phyloP scores from a whole-genome alignment of 345 rosid species.

The Boechera divaricarpa region DNA sequence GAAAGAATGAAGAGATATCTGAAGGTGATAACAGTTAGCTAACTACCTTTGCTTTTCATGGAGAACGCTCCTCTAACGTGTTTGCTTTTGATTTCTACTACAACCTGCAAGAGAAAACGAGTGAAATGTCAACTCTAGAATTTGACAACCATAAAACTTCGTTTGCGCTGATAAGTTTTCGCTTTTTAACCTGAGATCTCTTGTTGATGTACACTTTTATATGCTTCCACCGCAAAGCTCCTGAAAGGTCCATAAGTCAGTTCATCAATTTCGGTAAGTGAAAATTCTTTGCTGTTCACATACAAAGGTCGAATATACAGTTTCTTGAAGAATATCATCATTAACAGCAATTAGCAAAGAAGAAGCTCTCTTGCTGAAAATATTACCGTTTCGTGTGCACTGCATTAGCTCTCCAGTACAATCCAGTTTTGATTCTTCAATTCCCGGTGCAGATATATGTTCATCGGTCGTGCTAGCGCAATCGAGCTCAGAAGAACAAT shows the following conservation, averaged over 20 bases:
- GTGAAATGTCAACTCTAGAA: constrained; percentile 12
- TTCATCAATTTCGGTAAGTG: constrained; percentile 14
- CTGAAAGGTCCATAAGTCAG: constrained; percentile 50
- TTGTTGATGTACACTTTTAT: constrained; percentile 71
- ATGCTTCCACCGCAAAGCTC: constrained; percentile 64
- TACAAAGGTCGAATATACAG: not conserved
- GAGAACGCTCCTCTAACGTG: constrained; percentile 95
- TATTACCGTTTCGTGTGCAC: constrained; percentile 69
- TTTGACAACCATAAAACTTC: not conserved
- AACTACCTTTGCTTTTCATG: constrained; percentile 76
- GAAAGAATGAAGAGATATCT: constrained; percentile 4
- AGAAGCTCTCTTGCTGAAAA: constrained; percentile 8
- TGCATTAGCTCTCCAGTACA: constrained; percentile 78
- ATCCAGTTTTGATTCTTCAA: constrained; percentile 53
- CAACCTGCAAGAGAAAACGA: constrained; percentile 52
- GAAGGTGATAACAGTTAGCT: not conserved
- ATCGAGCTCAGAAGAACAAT: constrained; percentile 39
- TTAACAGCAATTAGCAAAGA: not conserved
- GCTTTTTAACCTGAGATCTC: constrained; percentile 67
- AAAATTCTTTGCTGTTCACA: not conserved
- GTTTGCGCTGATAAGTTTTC: not conserved
- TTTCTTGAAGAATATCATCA: constrained; percentile 5
- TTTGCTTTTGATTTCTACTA: constrained; percentile 79
- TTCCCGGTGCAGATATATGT: constrained; percentile 16
- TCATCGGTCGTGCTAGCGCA: constrained; percentile 25